Percentiles rank a stretch among this genome's conserved stretches.
Evolutionary conservation across 768 basidiomycete species (phyloP).

Genomic region (Hydnum rufescens): DNA sequence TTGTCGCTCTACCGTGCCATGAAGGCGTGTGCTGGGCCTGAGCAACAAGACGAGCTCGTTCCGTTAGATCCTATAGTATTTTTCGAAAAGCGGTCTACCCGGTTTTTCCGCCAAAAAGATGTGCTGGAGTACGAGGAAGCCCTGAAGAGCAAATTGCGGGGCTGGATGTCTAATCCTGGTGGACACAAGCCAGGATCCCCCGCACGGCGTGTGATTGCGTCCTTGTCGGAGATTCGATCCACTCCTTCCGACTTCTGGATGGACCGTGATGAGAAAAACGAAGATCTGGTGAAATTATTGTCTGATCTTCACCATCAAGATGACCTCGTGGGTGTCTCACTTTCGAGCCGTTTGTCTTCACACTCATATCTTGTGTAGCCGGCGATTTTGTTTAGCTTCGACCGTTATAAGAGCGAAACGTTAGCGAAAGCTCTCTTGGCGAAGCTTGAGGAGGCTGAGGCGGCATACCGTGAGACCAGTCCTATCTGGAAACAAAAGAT

Average conservation of each 20-base stretch:
- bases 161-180: slow-evolving; percentile 23
- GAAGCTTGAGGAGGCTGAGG: slow-evolving; percentile 26
- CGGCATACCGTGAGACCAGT: slow-evolving; percentile 27
- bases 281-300: too few relatives aligned
- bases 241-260: too few relatives aligned
- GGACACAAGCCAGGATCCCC: too few relatives aligned
- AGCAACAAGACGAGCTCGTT: slow-evolving; percentile 17
- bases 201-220: too few relatives aligned
- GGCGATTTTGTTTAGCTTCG: slow-evolving; percentile 48
- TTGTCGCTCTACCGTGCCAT: slow-evolving; percentile 33
- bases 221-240: too few relatives aligned
- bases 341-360: neutral
- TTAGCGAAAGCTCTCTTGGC: slow-evolving; percentile 24
- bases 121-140: slow-evolving; percentile 35
- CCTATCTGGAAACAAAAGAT: slow-evolving; percentile 33
- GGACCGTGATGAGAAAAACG: too few relatives aligned
- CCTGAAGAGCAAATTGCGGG: slow-evolving; percentile 29
- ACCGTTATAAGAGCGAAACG: slow-evolving; percentile 37
- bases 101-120: slow-evolving; percentile 36
- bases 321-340: slow-evolving; percentile 30
- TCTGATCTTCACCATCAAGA: slow-evolving; percentile 35
- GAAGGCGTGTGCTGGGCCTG: neutral
- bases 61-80: slow-evolving; percentile 26
- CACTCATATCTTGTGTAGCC: slow-evolving; percentile 22
- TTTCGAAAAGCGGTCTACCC: slow-evolving; percentile 19